These are phyloP conservation scores for Tylopilus sp. DNA, from an alignment of 768 basidiomycete species.

Conservation along the genomic window DNA sequence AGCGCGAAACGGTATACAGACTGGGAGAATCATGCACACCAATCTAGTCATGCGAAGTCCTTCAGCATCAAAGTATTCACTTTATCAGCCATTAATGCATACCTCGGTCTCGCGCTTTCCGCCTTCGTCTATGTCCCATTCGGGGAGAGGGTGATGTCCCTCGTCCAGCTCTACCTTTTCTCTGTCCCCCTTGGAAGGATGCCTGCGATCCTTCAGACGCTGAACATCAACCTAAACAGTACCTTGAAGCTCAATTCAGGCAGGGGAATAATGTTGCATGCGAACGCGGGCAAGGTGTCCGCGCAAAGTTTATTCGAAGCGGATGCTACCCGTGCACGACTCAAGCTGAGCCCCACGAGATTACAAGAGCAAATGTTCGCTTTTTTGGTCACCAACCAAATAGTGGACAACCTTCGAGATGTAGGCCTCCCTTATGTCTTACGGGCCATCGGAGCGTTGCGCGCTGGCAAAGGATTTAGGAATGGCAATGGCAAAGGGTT, in stretches of 20 bases:
- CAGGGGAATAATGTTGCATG: constrained; percentile 5
- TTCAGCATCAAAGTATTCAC: constrained; percentile 90
- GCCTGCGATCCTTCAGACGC: constrained; percentile 19
- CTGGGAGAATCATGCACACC: constrained; percentile 91
- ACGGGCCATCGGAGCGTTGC: constrained; percentile 52
- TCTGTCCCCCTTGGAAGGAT: constrained; percentile 14
- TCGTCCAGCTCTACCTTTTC: constrained; percentile 36
- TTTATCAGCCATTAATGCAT: constrained; percentile 84
- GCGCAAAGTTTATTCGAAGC: constrained; percentile 45
- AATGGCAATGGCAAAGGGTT: constrained; percentile 20
- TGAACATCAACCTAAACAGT: constrained; percentile 23
- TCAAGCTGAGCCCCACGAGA: constrained; percentile 63
- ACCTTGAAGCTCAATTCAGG: constrained; percentile 31
- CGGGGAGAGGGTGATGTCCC: constrained; percentile 76
- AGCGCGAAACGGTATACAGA: constrained; percentile 67
- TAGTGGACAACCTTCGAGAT: constrained; percentile 72
- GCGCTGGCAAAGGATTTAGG: constrained; percentile 40
- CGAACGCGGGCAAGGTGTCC: constrained; percentile 12
- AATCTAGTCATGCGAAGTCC: constrained; percentile 71
- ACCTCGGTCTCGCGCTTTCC: constrained; percentile 87
- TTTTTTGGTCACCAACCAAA: constrained; percentile 86
- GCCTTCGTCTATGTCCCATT: constrained; percentile 96
- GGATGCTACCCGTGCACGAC: constrained; percentile 46
- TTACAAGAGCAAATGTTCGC: constrained; percentile 93
- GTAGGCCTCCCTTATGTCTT: constrained; percentile 77